Base-by-base conservation (phyloP, 257 asterid species). In the Nicotiana noctiflora region DNA sequence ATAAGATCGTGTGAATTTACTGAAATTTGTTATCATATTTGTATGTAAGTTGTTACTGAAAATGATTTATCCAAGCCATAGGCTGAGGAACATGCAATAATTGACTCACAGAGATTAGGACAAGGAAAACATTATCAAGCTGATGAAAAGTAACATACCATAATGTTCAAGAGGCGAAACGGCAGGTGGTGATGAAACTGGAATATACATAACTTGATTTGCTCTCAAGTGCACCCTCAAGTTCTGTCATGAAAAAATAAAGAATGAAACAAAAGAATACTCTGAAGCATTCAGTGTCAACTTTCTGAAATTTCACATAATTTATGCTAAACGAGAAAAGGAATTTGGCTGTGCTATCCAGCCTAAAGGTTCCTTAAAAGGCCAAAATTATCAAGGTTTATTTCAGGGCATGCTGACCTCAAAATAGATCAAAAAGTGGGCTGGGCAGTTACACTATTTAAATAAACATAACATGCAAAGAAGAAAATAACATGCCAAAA, bases 111-210 rank as follows among this genome's bases (percentile, higher is more conserved):
- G 60, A 8, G 37, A 77, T 59, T 34, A 44, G 7, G 74, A 79
- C 63, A 79, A 32, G 64, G 52, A 68, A 37, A 34, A 79, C 60
- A 56, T 2, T 23, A 62, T 53, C 37, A 49, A 44, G 81, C 78
- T 72, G 49, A 62, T 18, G 80, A 81, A 37, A 90, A 89, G 92
- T 83, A 85, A 77, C 40, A 81, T 49, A 76, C 84, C 87, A 68
- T 53, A 27, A 17, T 88, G 88, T 76, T 89, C 87, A 78, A 62
- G 84, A 81, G 89, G 83, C 80, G 97, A 88, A 85, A 95, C 85
- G 83, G 84, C 93, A 81, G 99, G 94, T 66, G 94, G 97, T 25
- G 98, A 90, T 65, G 90, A 90, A 85, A 92, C 90, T 55, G 98
- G 93, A 76, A 86, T 61, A 81, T 81, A 91, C 46, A 19, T 85